Evolutionary conservation across 441 rosid species (phyloP), one percentile per base, ranked within the genome.

Genomic region (Gossypium gossypioides): DNA sequence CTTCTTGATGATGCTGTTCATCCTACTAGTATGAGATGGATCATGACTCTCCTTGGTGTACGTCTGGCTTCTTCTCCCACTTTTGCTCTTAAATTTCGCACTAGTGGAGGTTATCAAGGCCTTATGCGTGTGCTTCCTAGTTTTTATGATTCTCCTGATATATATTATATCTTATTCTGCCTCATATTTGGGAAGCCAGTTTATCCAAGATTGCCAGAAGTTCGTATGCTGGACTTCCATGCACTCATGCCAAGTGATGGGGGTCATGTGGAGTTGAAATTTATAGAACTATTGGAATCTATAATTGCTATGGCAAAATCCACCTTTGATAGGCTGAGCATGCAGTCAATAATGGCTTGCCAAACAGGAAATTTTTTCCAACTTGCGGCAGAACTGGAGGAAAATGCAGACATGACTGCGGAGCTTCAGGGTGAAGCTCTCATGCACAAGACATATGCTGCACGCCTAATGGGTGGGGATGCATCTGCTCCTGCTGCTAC

Each of bases 1-100:
- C 92, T 96, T 77, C 96, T 96, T 65, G 99, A 96, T 80, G 99
- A 92, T 86, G 96, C 98, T 86, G 97, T 88, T 69, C 99, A 96
- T 87, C 98, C 99, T 79, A 96, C 98, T 16, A 92, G 98, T 72
- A 96, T 96, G 98, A 93, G 99, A 87, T 96, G 99, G 99, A 91
- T 96, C 84, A 91, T 93, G 97, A 96, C 99, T 75, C 96, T 96
- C 76, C 97, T 96, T 46, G 98, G 99, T 68, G 96, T 91, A 59
- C 91, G 93, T 82, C 93, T 96, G 72, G 86, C 96, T 77, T 89
- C 98, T 79, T 96, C 99, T 76, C 88, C 93, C 54, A 93, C 98
- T 71, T 96, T 96, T 87, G 84, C 95, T 25, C 93, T 93, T 32
- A 93, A 90, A 75, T 93, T 96, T 82, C 98, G 97, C 68, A 85